These are phyloP conservation scores for Phytomonas sp. DNA, from an alignment of 208 protist species.

Conservation along the genomic window DNA sequence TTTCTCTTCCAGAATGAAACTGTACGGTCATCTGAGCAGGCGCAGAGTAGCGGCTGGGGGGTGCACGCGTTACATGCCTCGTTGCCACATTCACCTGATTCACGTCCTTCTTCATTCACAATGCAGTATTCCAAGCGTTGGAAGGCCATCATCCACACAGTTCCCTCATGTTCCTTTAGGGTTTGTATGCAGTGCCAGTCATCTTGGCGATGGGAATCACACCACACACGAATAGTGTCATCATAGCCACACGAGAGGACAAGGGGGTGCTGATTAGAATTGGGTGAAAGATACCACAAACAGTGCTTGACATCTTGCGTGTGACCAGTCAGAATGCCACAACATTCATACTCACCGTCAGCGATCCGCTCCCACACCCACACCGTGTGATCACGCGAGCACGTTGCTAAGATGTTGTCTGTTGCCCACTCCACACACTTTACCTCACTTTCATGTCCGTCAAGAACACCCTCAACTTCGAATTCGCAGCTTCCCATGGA, in stretches of 20 bases:
- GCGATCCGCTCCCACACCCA: conserved; percentile 89
- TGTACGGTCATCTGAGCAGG: conserved; percentile 63
- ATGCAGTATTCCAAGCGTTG: conserved; percentile 31
- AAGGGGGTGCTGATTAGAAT: conserved; percentile 19
- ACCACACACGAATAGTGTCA: conserved; percentile 66
- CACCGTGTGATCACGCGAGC: conserved; percentile 82
- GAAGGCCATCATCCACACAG: conserved; percentile 79
- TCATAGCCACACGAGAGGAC: conserved; percentile 83
- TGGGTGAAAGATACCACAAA: conserved; percentile 46
- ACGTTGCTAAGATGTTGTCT: conserved; percentile 75
- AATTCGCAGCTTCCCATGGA: conserved; percentile 31
- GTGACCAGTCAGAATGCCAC: conserved; percentile 82
- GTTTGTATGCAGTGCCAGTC: conserved; percentile 86
- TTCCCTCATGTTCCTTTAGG: conserved; percentile 59
- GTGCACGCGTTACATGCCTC: conserved; percentile 7
- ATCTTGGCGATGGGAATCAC: conserved; percentile 61
- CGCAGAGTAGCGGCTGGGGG: conserved; percentile 51
- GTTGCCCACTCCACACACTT: conserved; percentile 84
- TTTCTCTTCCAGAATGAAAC: conserved; percentile 61
- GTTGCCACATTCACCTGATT: conserved; percentile 20
- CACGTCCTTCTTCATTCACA: conserved; percentile 27
- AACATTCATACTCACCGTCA: conserved; percentile 85
- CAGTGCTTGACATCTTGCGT: conserved; percentile 88
- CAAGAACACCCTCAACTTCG: conserved; percentile 63
- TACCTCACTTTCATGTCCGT: conserved; percentile 91